Evolutionary conservation across 768 basidiomycete genomes (phyloP).

Genomic region (Pleurotus citrinopileatus): DNA sequence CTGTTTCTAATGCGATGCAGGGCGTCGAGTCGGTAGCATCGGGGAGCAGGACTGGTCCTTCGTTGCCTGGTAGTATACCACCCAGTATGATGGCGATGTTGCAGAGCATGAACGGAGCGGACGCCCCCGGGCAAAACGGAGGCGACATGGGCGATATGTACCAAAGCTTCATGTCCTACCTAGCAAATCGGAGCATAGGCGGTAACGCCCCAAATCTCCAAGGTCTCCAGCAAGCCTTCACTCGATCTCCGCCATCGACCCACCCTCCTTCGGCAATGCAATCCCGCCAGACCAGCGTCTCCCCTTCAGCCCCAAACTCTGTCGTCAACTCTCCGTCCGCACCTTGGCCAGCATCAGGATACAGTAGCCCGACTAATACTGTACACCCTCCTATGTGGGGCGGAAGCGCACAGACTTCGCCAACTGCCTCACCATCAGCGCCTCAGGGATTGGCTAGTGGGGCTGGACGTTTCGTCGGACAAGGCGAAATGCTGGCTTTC

Average conservation of each 20-base stretch:
- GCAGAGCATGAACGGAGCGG: neutral
- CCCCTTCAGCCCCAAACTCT: neutral
- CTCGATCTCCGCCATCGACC: neutral
- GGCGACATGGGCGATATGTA: slow-evolving; percentile 21
- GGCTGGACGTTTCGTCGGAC: neutral
- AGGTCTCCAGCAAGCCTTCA: neutral
- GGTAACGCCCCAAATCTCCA: slow-evolving; percentile 1
- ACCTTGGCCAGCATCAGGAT: neutral
- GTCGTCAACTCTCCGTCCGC: neutral
- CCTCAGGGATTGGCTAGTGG: neutral
- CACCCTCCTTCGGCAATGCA: neutral
- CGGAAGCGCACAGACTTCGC: neutral
- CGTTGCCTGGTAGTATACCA: neutral
- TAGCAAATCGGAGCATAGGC: slow-evolving; percentile 16
- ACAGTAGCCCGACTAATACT: neutral
- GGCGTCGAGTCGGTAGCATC: neutral
- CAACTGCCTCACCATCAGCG: neutral
- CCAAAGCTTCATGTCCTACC: slow-evolving; percentile 21
- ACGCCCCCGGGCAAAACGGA: slow-evolving; percentile 1
- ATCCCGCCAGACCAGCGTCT: neutral
- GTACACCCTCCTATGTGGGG: neutral
- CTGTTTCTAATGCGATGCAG: slow-evolving; percentile 1
- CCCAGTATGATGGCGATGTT: neutral
- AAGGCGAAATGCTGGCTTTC: neutral
- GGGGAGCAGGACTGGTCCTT: neutral